A percentile compares a stretch with the other conserved stretches of the same genome.
phyloP scores from a whole-genome alignment of 495 filamentous ascomycete genomes.

The Aspergillus saccharolyticus region DNA sequence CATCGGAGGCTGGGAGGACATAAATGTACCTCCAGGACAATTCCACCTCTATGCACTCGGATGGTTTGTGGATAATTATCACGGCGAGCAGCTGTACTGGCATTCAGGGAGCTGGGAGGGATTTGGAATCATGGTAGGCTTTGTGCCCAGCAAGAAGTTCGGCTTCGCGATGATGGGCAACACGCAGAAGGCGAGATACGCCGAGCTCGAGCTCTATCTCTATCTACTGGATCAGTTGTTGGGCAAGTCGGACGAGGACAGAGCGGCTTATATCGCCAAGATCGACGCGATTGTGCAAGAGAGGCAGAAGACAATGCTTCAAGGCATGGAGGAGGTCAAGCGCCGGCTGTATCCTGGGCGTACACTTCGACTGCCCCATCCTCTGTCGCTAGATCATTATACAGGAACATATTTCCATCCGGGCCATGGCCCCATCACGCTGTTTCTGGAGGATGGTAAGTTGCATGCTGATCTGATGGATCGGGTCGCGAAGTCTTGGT shows the following conservation, averaged over 20 bases:
- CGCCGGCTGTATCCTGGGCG: constrained; percentile 23
- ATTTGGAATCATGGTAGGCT: constrained; percentile 39
- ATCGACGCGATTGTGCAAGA: background rate
- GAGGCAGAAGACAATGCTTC: background rate
- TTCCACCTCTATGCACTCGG: constrained; percentile 39
- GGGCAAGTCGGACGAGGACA: constrained; percentile 22
- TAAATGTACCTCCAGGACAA: constrained; percentile 9
- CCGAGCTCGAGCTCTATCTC: constrained; percentile 28
- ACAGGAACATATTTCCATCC: constrained; percentile 39
- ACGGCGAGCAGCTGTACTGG: constrained; percentile 36
- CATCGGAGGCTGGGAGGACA: constrained; percentile 12
- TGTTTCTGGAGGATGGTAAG: background rate
- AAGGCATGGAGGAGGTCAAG: background rate
- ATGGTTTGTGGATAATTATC: constrained; percentile 40
- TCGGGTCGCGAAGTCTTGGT: background rate
- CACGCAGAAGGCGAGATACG: constrained; percentile 28
- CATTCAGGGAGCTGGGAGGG: constrained; percentile 45
- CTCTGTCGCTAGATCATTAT: constrained; percentile 30
- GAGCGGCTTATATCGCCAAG: constrained; percentile 1
- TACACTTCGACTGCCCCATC: constrained; percentile 21
- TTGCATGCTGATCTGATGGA: constrained; percentile 1
- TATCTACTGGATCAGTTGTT: constrained; percentile 40
- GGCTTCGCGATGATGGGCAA: constrained; percentile 46
- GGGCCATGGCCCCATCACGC: constrained; percentile 31
- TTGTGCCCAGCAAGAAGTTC: constrained; percentile 40